Conservation (phyloP, 257 asterid genomes). For the Solanum sejunctum region DNA sequence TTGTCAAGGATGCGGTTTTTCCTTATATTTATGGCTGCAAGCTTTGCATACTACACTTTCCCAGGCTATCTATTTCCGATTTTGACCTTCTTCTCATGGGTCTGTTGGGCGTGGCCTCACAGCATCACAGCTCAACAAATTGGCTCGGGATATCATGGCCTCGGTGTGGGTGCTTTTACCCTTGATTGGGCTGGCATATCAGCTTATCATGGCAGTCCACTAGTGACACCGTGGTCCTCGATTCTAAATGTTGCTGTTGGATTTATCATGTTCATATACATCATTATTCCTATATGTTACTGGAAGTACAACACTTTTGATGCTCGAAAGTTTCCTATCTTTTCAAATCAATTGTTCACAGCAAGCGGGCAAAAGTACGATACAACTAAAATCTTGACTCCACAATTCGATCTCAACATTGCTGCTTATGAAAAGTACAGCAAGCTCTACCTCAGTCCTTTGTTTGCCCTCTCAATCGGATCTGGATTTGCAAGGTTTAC, state of each 20-base stretch:
- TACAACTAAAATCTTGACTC: slow-evolving; percentile 71
- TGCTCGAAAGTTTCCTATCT: slow-evolving; percentile 85
- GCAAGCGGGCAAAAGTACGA: slow-evolving; percentile 60
- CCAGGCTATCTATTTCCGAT: slow-evolving; percentile 90
- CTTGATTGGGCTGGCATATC: slow-evolving; percentile 99
- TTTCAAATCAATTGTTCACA: slow-evolving; percentile 74
- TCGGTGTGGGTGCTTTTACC: slow-evolving; percentile 96
- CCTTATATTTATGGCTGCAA: slow-evolving; percentile 57
- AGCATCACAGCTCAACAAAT: slow-evolving; percentile 95
- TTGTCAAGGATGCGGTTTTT: slow-evolving; percentile 81
- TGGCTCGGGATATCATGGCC: slow-evolving; percentile 92
- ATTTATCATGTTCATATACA: slow-evolving; percentile 81
- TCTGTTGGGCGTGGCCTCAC: slow-evolving; percentile 89
- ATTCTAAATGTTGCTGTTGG: slow-evolving; percentile 76
- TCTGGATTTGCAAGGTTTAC: slow-evolving; percentile 95
- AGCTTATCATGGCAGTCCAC: slow-evolving; percentile 96
- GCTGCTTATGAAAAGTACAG: slow-evolving; percentile 62
- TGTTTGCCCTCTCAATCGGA: slow-evolving; percentile 89
- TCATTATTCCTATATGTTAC: slow-evolving; percentile 81
- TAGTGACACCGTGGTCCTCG: slow-evolving; percentile 79
- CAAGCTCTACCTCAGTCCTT: slow-evolving; percentile 95
- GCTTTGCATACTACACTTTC: slow-evolving; percentile 67
- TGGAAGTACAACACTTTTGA: slow-evolving; percentile 92
- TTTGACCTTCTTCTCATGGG: slow-evolving; percentile 94
- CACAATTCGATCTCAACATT: slow-evolving; percentile 62